Evolutionary conservation across 2,329 filamentous ascomycete species (phyloP).

Genomic region (Diaporthe velutina): DNA sequence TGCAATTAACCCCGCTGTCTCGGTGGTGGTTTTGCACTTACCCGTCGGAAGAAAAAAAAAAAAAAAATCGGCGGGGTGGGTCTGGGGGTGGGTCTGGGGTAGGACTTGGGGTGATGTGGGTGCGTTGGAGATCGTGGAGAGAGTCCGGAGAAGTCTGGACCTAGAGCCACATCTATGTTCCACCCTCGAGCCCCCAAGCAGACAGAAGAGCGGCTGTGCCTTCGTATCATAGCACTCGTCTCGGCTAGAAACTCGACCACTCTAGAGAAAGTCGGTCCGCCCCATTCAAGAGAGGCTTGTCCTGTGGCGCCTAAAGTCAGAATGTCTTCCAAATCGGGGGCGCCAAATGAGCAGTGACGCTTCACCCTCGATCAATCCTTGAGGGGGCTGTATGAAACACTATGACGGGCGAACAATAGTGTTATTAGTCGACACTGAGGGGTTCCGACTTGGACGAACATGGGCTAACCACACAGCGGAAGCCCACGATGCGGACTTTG

Average conservation of each 20-base stretch:
- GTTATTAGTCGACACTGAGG: slow-evolving; percentile 5
- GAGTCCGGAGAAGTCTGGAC: slow-evolving; percentile 19
- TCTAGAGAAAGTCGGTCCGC: neutral
- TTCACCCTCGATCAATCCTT: neutral
- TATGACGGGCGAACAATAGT: neutral
- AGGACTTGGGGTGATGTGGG: slow-evolving; percentile 5
- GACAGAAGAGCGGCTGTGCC: neutral
- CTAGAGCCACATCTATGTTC: neutral
- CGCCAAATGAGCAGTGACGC: neutral
- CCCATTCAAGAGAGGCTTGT: neutral
- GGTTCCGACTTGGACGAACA: neutral
- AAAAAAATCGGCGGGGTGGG: neutral
- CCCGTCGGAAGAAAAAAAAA: slow-evolving; percentile 11
- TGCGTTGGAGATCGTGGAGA: neutral
- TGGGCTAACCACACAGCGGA: neutral
- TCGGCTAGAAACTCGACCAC: neutral
- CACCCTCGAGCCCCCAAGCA: neutral
- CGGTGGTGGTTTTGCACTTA: neutral
- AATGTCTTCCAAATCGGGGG: neutral
- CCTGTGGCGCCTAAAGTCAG: no score
- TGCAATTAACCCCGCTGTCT: slow-evolving; percentile 18
- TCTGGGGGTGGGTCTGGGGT: slow-evolving; percentile 10
- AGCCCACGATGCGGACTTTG: neutral
- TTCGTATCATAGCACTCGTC: neutral
- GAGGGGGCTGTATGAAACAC: neutral